Conservation (phyloP, 148 eudicot genomes). For the Vaccinium vitisidaea region DNA sequence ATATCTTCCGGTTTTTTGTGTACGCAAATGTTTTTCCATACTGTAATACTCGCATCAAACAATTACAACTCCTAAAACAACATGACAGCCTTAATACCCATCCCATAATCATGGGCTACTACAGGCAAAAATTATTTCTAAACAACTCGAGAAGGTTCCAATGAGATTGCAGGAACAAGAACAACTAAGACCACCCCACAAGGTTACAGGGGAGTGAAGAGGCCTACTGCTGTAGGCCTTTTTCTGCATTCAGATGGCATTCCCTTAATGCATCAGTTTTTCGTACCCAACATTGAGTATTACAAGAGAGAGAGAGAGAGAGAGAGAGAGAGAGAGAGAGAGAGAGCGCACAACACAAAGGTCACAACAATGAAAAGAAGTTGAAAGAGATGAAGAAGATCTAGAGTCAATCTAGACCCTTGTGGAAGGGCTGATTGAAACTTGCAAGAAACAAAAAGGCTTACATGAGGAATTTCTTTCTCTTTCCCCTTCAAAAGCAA, state of each 20-base stretch:
- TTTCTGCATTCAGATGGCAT: background rate
- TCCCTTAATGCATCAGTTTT: background rate
- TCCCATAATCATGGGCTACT: background rate
- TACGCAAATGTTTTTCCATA: background rate
- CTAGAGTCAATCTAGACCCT: background rate
- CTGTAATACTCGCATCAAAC: background rate
- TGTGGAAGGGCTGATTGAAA: background rate
- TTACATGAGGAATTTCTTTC: slow-evolving; percentile 56
- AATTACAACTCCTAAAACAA: background rate
- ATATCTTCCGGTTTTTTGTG: background rate
- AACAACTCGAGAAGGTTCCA: background rate
- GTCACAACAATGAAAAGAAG: slow-evolving; percentile 1
- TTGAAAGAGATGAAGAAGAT: background rate
- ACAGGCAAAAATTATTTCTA: background rate
- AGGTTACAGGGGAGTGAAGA: background rate
- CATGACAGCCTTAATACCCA: slow-evolving; percentile 1
- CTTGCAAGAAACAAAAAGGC: slow-evolving; percentile 10
- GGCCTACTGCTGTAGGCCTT: background rate
- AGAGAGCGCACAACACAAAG: background rate
- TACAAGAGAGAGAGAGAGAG: too few relatives aligned
- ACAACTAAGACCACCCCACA: background rate
- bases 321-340: background rate
- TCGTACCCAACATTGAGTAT: background rate
- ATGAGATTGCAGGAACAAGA: background rate
- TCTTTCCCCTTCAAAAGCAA: slow-evolving; percentile 86